A percentile compares a stretch with the other conserved stretches of the same genome.
Evolutionary conservation across 2,329 filamentous ascomycete genomes (phyloP).

Genomic region (Cladosporium velox): DNA sequence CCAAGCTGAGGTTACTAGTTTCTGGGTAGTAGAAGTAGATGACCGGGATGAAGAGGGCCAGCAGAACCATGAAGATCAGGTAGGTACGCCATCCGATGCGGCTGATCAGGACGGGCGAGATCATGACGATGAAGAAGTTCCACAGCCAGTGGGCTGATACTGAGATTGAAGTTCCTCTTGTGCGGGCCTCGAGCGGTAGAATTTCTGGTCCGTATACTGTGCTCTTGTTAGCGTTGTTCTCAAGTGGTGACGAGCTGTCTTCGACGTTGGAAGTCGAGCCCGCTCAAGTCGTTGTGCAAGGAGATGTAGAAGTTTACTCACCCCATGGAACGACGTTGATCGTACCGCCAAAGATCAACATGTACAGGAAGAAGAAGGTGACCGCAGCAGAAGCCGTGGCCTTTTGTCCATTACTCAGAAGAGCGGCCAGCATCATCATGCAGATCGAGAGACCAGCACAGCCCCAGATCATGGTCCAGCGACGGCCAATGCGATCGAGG

Average conservation of each 20-base stretch:
- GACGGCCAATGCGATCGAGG: slow-evolving; percentile 42
- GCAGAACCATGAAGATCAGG: slow-evolving; percentile 48
- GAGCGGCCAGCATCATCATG: slow-evolving; percentile 40
- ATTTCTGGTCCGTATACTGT: slow-evolving; percentile 52
- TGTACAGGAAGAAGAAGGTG: slow-evolving; percentile 49
- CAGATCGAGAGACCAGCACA: slow-evolving; percentile 34
- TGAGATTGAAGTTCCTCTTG: slow-evolving; percentile 48
- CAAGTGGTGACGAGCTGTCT: not conserved
- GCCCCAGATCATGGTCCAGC: slow-evolving; percentile 32
- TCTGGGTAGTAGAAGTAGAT: slow-evolving; percentile 39
- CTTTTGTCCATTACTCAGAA: slow-evolving; percentile 43
- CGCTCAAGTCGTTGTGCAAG: not conserved
- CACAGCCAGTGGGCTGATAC: slow-evolving; percentile 51
- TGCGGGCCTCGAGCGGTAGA: slow-evolving; percentile 50
- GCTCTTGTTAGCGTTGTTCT: not conserved
- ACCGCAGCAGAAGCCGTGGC: slow-evolving; percentile 47
- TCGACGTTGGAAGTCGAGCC: not conserved
- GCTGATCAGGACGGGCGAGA: slow-evolving; percentile 49
- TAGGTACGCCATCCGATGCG: slow-evolving; percentile 52
- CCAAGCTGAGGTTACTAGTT: slow-evolving; percentile 35
- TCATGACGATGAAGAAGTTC: slow-evolving; percentile 54
- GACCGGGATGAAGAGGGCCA: slow-evolving; percentile 19
- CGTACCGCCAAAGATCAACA: slow-evolving; percentile 31
- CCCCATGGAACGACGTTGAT: slow-evolving; percentile 32
- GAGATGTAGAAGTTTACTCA: slow-evolving; percentile 5